Base-by-base conservation (phyloP, 805 yeast species). In the Phaffomyces opuntiae region DNA sequence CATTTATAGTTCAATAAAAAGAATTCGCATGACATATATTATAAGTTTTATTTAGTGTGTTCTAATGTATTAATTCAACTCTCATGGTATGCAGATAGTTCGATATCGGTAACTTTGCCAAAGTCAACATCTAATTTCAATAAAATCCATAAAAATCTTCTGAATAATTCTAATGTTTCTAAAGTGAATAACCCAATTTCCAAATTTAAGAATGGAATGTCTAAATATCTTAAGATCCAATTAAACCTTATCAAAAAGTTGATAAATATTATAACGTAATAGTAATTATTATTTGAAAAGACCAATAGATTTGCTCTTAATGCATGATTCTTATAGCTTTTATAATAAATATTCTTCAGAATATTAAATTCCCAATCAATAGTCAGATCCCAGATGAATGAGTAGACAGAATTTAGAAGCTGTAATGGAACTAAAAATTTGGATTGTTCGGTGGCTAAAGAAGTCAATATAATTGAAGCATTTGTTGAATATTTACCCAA, bases 81-180 rank as follows among this genome's bases (percentile, higher is more conserved):
- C 25, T 42, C 48, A 32, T 45, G 45, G 25, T 38, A 45, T 13
- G 45, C 17, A 35, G 45, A n/a, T 27, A 45, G 29, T 35, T 45
- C 48, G 17, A 45, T 35, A 19, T 41, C 44, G 31, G 42, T 29
- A 5, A 45, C 9, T 31, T 44, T 47, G 4, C 41, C 29, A 25
- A 47, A 41, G 33, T 91, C 97, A 29, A 84, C 77, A 53, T 93
- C 98, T 16, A 90, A 66, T 57, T 93, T 83, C 59, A 91, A 69
- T 49, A 87, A 75, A 37, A 89, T 78, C 99, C 99, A 93, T 43
- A 88, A 65, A 80, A 90, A 87, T 59, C 99, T 75, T 65, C 99
- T 74, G 9, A 82, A 53, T 7, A 93, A 69, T 61, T 93, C 99
- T 44, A 90, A 64, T 4, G 78, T 53, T 57, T 90, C 93, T 45